phyloP scores from a whole-genome alignment of 257 asterid species.

The Coffea eugenioides region DNA sequence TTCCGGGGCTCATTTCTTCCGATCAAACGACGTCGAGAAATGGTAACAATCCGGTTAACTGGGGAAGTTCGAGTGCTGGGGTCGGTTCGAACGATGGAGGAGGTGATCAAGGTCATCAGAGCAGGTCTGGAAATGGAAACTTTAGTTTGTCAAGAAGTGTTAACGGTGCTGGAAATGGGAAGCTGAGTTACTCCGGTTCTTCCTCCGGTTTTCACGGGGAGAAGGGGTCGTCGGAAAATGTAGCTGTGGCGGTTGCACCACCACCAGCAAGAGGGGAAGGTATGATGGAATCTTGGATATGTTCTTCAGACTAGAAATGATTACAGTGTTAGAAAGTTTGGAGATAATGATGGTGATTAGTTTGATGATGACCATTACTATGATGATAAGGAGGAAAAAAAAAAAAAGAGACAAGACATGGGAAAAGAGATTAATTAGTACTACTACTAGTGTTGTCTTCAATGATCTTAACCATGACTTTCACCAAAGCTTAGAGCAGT shows the following conservation, averaged over 20 bases:
- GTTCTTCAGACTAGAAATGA: conserved; percentile 65
- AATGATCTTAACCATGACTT: conserved; percentile 35
- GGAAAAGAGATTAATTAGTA: conserved; percentile 1
- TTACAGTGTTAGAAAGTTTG: conserved; percentile 26
- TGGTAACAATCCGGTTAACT: conserved; percentile 7
- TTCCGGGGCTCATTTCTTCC: conserved; percentile 50
- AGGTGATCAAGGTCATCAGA: conserved; percentile 15
- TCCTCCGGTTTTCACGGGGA: conserved; percentile 30
- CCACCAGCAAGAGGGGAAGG: conserved; percentile 40
- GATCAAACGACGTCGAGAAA: conserved; percentile 34
- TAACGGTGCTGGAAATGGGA: conserved; percentile 15
- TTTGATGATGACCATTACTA: conserved; percentile 20
- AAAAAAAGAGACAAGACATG: not conserved
- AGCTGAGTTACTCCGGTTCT: conserved; percentile 24
- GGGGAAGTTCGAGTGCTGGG: conserved; percentile 12
- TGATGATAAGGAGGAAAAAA: not conserved
- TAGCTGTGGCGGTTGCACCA: conserved; percentile 4
- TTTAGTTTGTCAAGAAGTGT: conserved; percentile 7
- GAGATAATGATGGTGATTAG: conserved; percentile 22
- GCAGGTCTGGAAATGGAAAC: conserved; percentile 15
- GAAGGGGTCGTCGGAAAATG: conserved; percentile 31
- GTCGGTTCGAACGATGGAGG: conserved; percentile 2
- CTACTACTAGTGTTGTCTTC: conserved; percentile 8
- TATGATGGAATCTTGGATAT: conserved; percentile 67
- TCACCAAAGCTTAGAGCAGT: conserved; percentile 26